Conservation (phyloP, 306 rosid species). For the Vigna hirtella region DNA sequence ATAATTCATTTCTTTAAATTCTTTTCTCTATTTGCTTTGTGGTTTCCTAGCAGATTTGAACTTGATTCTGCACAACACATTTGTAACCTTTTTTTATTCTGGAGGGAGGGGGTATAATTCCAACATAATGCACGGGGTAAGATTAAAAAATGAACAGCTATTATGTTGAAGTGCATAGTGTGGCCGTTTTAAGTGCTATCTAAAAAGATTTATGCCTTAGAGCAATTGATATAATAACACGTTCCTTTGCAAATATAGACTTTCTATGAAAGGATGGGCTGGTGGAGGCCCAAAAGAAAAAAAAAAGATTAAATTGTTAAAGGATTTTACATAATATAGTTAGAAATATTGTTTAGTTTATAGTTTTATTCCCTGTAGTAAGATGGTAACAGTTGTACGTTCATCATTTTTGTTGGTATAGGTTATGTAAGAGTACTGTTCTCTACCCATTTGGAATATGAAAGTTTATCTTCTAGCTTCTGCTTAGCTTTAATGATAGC, state of each 20-base stretch:
- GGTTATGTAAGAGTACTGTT: too few species aligned
- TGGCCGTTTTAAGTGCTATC: slow-evolving; percentile 5
- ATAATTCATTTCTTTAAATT: background rate
- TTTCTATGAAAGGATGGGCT: too few species aligned
- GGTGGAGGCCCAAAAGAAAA: too few species aligned
- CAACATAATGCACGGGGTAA: background rate
- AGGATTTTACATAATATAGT: too few species aligned
- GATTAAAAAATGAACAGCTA: background rate
- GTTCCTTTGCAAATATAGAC: slow-evolving; percentile 24
- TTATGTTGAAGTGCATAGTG: background rate
- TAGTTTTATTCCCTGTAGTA: too few species aligned
- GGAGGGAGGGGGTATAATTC: background rate
- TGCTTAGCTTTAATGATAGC: too few species aligned
- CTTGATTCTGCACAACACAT: background rate
- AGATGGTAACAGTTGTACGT: too few species aligned
- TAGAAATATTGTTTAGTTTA: too few species aligned
- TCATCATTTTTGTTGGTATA: too few species aligned
- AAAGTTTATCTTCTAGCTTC: too few species aligned
- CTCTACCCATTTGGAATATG: too few species aligned
- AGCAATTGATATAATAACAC: background rate
- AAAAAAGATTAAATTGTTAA: too few species aligned
- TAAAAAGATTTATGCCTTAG: background rate
- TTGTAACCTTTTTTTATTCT: background rate
- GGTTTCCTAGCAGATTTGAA: background rate
- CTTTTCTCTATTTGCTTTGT: background rate